Conservation (phyloP, 139 green algal species). For the Chlorokybus atmophyticus region DNA sequence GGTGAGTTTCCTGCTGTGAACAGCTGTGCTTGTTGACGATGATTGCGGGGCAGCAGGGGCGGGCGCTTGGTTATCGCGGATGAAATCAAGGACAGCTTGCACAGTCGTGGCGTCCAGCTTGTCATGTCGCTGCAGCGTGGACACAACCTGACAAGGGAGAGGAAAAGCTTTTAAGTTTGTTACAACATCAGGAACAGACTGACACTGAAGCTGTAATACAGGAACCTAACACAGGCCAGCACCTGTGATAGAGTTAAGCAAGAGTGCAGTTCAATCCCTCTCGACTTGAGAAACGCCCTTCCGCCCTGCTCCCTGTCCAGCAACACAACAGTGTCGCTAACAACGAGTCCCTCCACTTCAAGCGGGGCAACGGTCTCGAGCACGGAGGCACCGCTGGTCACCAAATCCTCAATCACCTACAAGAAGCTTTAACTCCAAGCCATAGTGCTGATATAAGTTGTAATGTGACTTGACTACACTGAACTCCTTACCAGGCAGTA, state of each 20-base stretch:
- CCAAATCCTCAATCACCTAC: constrained; percentile 97
- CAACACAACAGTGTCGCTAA: constrained; percentile 87
- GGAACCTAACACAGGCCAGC: no score
- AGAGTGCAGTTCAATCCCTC: constrained; percentile 64
- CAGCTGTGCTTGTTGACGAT: no score
- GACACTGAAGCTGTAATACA: no score
- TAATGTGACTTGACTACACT: no score
- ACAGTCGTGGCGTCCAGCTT: constrained; percentile 26
- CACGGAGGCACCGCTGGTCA: constrained; percentile 86
- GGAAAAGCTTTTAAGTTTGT: no score
- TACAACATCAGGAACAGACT: no score
- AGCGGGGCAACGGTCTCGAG: constrained; percentile 92
- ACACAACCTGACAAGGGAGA: constrained; percentile 25
- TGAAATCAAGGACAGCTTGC: constrained; percentile 60
- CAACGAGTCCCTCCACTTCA: constrained; percentile 42
- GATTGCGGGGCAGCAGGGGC: no score
- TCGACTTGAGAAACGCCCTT: constrained; percentile 44
- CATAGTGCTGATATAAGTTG: no score
- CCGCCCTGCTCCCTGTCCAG: constrained; percentile 98
- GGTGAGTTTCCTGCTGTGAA: no score
- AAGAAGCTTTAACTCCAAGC: no score
- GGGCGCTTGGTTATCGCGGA: constrained; percentile 91
- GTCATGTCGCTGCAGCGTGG: constrained; percentile 27
- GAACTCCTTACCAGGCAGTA: no score
- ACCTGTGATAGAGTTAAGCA: constrained; percentile 43